Evolutionary conservation across 257 asterid genomes (phyloP), one percentile per base, ranked within the genome.

Genomic region (Nicotiana tomentosiformis): DNA sequence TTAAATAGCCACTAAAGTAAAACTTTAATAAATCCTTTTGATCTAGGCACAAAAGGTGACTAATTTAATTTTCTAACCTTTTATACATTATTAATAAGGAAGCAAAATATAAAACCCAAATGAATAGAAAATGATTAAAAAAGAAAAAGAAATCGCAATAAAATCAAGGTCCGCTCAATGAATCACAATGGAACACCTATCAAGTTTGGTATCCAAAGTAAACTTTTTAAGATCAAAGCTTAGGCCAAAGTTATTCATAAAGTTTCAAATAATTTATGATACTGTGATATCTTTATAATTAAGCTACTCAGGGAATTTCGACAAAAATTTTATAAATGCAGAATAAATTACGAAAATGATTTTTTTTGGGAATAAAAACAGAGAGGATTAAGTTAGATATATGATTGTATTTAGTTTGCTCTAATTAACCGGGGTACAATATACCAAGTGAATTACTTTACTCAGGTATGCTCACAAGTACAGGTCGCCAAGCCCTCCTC

Each of bases 401-500:
- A 56, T 76, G 17, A 26, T 18, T 58, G 4, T 68, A 77, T 85
- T 81, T 60, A 49, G 29, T 76, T 81, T 15, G 43, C 17, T 70
- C 20, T 62, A 81, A 77, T 68, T 51, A 20, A 68, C 81, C 84
- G 78, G 61, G 37, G 9, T 51, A 74, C 64, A 74, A 51, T 65
- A 65, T 29, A 65, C 39, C 39, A 4, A 65, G 4, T 11, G 39
- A 29, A 65, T 29, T 23, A 23, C 49, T 72, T 85, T 81, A 91
- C 86, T 95, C 99, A 30, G 98, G 97, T 80, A 95, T 95, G 30
- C 89, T 86, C 77, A 86, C 91, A 77, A 95, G 94, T 85, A 93
- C 93, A 2, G 99, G 99, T 29, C 97, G 91, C 99, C 99, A 96
- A 15, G 95, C 93, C 80, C 95, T 92, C 87, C 97, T 84, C 80